Base-by-base conservation (phyloP, 257 asterid species). In the Striga asiatica region DNA sequence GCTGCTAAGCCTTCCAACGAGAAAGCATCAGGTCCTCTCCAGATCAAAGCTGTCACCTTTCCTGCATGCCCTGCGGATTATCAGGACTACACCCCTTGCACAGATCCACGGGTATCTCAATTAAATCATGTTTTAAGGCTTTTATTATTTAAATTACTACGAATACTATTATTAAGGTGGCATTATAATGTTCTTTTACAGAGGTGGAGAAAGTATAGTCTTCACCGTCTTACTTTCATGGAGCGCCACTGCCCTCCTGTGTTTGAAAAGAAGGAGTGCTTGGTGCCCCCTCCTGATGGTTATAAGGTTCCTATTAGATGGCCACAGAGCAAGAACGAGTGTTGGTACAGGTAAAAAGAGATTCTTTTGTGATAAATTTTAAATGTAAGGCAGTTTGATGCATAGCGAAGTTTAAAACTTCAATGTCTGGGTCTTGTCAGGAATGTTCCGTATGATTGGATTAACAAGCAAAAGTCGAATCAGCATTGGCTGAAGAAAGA, bases 51-150 rank as follows among this genome's bases (percentile, higher is more conserved):
- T 35, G 69, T 62, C 34, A 70, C 74, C 48, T 88, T 92, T 66
- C 66, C 91, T 3, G 88, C 80, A 43, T 92, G 99, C 68, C 64
- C 83, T 59, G 71, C 88, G 6, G 91, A 82, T 53, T 68, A 57
- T 56, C 99, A 88, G 67, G 99, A 81, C 67, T 92, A 82, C 76
- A 88, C 99, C 0, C 99, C 99, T 6, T 92, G 99, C 85, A 92
- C 99, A n/a, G 99, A 92, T 82, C 99, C 99, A 10, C 84, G 70
- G 82, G 99, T 88, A 48, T 27, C 6, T 14, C 17, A 0, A 28
- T 12, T 54, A n/a, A n/a, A n/a, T n/a, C n/a, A n/a, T n/a, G n/a
- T n/a, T n/a, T n/a, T n/a, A n/a, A n/a, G n/a, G n/a, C n/a, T n/a
- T n/a, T n/a, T n/a, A n/a, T n/a, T n/a, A n/a, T n/a, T n/a, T n/a